These are phyloP conservation scores for Cladophialophora immunda DNA, from an alignment of 2,329 filamentous ascomycete species.

Conservation along the genomic window DNA sequence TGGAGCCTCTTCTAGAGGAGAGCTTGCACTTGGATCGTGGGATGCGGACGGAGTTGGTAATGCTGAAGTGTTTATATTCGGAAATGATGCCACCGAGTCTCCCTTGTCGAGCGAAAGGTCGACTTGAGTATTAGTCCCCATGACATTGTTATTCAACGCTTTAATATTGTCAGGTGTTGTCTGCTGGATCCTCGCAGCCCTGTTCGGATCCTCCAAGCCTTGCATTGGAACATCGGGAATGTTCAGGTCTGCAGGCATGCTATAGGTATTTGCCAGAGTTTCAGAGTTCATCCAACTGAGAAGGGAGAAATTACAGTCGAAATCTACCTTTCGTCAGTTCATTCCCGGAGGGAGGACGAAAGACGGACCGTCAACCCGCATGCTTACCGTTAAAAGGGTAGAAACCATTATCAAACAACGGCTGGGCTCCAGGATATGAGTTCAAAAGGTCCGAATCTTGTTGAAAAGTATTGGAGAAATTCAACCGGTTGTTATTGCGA, in stretches of 20 bases:
- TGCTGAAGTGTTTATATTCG: not conserved
- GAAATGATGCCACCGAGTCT: not conserved
- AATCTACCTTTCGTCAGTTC: not conserved
- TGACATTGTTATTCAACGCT: not conserved
- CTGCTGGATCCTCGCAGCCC: not conserved
- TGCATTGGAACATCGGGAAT: constrained; percentile 11
- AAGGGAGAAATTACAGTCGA: constrained; percentile 11
- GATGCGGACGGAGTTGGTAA: constrained; percentile 10
- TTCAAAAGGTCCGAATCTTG: not conserved
- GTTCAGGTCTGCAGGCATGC: constrained; percentile 7
- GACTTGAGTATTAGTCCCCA: not conserved
- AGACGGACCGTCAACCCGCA: too few species aligned
- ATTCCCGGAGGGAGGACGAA: not conserved
- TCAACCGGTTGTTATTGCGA: constrained; percentile 4
- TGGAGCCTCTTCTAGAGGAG: constrained; percentile 12
- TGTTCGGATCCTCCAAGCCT: constrained; percentile 3
- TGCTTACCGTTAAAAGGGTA: not conserved
- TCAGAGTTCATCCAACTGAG: constrained; percentile 24
- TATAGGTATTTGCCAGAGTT: not conserved
- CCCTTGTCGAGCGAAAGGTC: not conserved
- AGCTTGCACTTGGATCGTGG: not conserved
- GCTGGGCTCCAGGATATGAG: not conserved
- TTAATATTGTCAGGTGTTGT: not conserved
- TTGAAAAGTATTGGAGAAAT: not conserved
- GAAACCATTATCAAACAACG: constrained; percentile 7